Evolutionary conservation across 345 rosid genomes (phyloP), one percentile per base, ranked within the genome.

Genomic region (Iberis pinnata): DNA sequence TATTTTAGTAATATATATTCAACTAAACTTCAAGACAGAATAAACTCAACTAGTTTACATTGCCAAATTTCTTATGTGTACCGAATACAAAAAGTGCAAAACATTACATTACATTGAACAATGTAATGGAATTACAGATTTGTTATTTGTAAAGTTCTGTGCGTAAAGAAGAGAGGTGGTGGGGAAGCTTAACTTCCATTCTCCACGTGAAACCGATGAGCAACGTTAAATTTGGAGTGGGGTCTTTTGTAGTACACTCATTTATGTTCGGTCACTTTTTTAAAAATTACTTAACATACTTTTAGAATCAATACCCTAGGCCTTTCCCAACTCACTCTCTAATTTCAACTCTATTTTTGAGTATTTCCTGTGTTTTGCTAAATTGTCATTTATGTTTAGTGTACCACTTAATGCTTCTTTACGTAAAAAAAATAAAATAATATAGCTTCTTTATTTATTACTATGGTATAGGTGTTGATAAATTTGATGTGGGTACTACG

Each of bases 121-220:
- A 4, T 43, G 60, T 26, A 62, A 43, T 52, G 42, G 53, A 44
- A 43, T 6, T 43, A 52, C 35, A 61, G 4, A 61, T n/a, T n/a
- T n/a, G n/a, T n/a, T n/a, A n/a, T n/a, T n/a, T n/a, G n/a, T n/a
- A n/a, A n/a, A n/a, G n/a, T n/a, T n/a, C n/a, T n/a, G n/a, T n/a
- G n/a, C n/a, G n/a, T n/a, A n/a, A n/a, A n/a, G n/a, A n/a, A 35
- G 54, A 18, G 45, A 61, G 52, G 54, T 63, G 68, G 48, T 41
- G 17, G 37, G 68, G 37, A 62, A 62, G 36, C 53, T 62, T 61
- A 35, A 61, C 46, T 43, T 62, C 19, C 19, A n/a, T n/a, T n/a
- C n/a, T n/a, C 60, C 67, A 62, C 59, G 67, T 62, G 67, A 62
- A 58, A 35, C 6, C 18, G 52, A 61, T 37, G 36, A 51, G 44